Base-by-base conservation (phyloP, 108 stramenopile species). In the Pinguiococcus pyrenoidosus region DNA sequence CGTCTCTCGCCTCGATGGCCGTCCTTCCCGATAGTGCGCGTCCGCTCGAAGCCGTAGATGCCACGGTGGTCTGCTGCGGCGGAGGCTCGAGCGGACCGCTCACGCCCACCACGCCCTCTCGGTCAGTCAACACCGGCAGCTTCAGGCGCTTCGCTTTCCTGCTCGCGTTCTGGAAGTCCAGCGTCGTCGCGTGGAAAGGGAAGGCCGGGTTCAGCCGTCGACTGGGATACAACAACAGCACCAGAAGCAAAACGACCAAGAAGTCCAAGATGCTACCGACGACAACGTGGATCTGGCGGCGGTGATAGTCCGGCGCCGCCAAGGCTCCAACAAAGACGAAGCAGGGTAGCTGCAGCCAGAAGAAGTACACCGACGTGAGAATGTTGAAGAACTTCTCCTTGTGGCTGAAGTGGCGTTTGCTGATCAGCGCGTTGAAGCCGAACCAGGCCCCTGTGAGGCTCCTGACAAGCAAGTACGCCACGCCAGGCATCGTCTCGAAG, bases 141-240 rank as follows among this genome's bases (percentile, higher is more conserved):
- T n/a, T n/a, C n/a, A n/a, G n/a, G n/a, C n/a, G n/a, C 47, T 34
- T 34, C 12, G 33, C 33, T 34, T 8, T 34, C 32, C 30, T 33
- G 29, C 25, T 39, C 1, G 46, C n/a, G n/a, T n/a, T n/a, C n/a
- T n/a, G n/a, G n/a, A n/a, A n/a, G n/a, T n/a, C n/a, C n/a, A n/a
- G n/a, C n/a, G n/a, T 57, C 12, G 32, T 46, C 8, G 56, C 43
- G 37, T 57, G 56, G 37, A 57, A 57, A 6, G 56, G 56, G 37
- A 57, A 57, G 12, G 37, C 28, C 13, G 21, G 12, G 10, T 20
- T 44, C 23, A 39, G 49, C 17, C 36, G 27, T 13, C 28, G 16
- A 18, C 14, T 17, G 7, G 56, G 56, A 34, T 57, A 37, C 37
- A 49, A 57, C 18, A 57, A 25, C 16, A 57, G 4, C 16, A 4